A percentile compares a stretch with the other conserved stretches of the same genome.
phyloP scores from a whole-genome alignment of 805 yeast genomes.

The Yamadazyma insecticola region DNA sequence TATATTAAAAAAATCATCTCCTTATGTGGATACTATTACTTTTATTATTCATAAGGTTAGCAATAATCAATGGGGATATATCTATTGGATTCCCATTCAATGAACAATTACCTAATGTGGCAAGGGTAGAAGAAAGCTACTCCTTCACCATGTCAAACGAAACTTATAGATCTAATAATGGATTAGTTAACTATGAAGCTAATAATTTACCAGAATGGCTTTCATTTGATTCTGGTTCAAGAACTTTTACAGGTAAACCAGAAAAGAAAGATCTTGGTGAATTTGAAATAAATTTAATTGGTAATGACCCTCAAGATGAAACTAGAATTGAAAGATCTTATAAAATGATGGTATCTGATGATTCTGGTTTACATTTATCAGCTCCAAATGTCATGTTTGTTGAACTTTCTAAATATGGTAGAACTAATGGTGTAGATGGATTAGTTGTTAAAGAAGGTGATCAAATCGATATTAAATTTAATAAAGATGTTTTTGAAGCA shows the following conservation, averaged over 20 bases:
- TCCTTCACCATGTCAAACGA: constrained; percentile 62
- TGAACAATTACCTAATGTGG: constrained; percentile 85
- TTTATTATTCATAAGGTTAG: too few species aligned
- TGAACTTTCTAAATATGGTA: constrained; percentile 60
- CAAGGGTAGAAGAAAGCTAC: constrained; percentile 60
- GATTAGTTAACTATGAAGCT: constrained; percentile 50
- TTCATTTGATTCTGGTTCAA: constrained; percentile 54
- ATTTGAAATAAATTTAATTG: constrained; percentile 49
- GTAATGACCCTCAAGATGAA: constrained; percentile 56
- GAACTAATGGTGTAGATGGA: constrained; percentile 72
- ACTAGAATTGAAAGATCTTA: constrained; percentile 49
- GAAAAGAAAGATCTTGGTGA: constrained; percentile 35
- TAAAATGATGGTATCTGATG: constrained; percentile 54
- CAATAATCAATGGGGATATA: too few species aligned
- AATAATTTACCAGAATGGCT: constrained; percentile 74
- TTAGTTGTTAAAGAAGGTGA: constrained; percentile 70
- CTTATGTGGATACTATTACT: too few species aligned
- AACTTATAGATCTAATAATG: constrained; percentile 50
- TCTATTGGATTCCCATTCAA: constrained; percentile 67
- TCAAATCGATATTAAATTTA: constrained; percentile 61
- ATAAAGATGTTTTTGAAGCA: constrained; percentile 47
- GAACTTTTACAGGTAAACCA: constrained; percentile 71
- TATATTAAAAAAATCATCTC: constrained; percentile 4
- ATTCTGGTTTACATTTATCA: constrained; percentile 50
- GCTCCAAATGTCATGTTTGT: constrained; percentile 40